Evolutionary conservation across 2,329 filamentous ascomycete species (phyloP), one percentile per base, ranked within the genome.

Genomic region (Aspergillus melleus): DNA sequence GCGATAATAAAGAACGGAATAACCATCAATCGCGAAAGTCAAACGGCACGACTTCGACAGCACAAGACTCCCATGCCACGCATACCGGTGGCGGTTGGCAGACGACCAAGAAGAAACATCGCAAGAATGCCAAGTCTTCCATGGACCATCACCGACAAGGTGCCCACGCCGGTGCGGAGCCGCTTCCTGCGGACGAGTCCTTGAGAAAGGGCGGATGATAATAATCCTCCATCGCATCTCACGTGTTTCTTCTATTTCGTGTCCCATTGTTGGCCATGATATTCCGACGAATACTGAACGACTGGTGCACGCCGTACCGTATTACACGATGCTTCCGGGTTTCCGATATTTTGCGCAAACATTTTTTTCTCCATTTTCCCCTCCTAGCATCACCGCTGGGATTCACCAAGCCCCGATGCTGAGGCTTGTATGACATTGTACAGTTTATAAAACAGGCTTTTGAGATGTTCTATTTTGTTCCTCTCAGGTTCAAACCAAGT

Each of bases 151-250:
- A 68, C 32, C 68, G 68, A 26, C 65, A 69, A 26, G 69, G 70
- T n/a, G 54, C 64, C 19, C 61, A 67, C 26, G 64, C 68, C 46
- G 70, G 72, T 6, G 71, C 69, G 2, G 78, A 80, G 60, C 70
- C 74, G 9, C 66, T 79, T 11, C 77, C 79, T 30, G 69, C 69
- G 14, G 77, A 80, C 61, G 78, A 78, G 57, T 76, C 77, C 14
- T 60, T 80, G 66, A 72, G 78, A 55, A 81, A 81, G 68, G 79
- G 79, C 20, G 79, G 79, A 29, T 81, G 71, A 79, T 58, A 14
- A 14, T 2, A 14, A 14, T 2, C 26, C 26, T 14, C 10, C 10
- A 42, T 20, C 54, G 22, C 46, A 49, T n/a, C 19, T n/a, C 46
- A 8, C 19, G 6, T 50, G 22, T 14, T 29, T 20, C 10, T 51